phyloP scores from a whole-genome alignment of 108 stramenopile genomes.

The Pseudonitzschia multiseries region DNA sequence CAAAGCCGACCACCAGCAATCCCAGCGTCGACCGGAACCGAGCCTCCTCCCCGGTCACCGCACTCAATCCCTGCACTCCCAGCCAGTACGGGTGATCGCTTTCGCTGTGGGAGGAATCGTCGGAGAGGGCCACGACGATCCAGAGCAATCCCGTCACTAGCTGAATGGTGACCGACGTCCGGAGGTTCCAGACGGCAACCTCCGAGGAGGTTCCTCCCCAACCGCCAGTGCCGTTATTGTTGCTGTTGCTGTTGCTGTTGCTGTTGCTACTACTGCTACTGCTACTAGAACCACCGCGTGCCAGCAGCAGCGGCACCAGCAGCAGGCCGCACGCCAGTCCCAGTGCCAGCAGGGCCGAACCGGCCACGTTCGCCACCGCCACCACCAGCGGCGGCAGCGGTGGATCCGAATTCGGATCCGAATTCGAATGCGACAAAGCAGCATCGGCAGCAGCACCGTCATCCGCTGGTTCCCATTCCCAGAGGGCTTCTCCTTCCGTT shows the following conservation, averaged over 20 bases:
- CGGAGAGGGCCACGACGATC: slow-evolving; percentile 27
- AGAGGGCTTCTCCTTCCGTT: not conserved
- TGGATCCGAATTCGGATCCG: too few relatives aligned
- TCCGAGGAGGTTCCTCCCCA: not conserved
- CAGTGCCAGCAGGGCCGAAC: slow-evolving; percentile 16
- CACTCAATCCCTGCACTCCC: not conserved
- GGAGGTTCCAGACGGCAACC: slow-evolving; percentile 6
- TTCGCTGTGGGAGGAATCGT: slow-evolving; percentile 15
- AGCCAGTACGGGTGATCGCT: too few relatives aligned
- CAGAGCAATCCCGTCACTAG: slow-evolving; percentile 24
- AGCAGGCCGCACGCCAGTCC: slow-evolving; percentile 5
- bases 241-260: too few relatives aligned
- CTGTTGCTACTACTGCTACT: too few relatives aligned
- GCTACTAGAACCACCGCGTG: too few relatives aligned
- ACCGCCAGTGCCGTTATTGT: too few relatives aligned
- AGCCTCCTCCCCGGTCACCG: not conserved
- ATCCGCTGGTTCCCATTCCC: not conserved
- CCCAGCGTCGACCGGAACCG: slow-evolving; percentile 19
- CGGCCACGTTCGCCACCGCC: slow-evolving; percentile 4
- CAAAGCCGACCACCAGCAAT: slow-evolving; percentile 51
- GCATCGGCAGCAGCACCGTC: too few relatives aligned
- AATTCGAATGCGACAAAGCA: too few relatives aligned
- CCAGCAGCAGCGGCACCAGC: slow-evolving; percentile 3
- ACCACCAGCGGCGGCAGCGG: not conserved
- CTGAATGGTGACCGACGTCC: slow-evolving; percentile 23